A percentile compares a stretch with the other conserved stretches of the same genome.
Conservation (phyloP, 371 early-diverging fungal genomes). For the Haplosporangium sp. region DNA sequence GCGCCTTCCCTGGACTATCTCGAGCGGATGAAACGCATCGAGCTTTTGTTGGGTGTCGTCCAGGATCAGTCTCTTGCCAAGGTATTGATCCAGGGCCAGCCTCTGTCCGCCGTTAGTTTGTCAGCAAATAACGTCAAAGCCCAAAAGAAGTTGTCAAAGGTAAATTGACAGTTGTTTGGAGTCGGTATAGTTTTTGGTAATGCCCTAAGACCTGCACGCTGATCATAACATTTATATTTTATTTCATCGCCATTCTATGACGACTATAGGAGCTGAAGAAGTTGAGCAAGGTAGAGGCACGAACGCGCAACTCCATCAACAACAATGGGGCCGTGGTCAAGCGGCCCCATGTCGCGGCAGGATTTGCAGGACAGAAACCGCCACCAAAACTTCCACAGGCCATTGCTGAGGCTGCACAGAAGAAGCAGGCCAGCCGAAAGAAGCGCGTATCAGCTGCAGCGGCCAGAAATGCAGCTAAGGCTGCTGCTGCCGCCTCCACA, state of each 20-base stretch:
- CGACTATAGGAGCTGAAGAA: conserved; percentile 22
- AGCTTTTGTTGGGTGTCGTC: conserved; percentile 27
- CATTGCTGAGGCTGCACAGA: conserved; percentile 41
- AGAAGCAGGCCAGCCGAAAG: conserved; percentile 37
- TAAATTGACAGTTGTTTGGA: not conserved
- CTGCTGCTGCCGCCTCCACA: not conserved
- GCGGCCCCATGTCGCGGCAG: conserved; percentile 53
- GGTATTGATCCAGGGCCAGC: conserved; percentile 7
- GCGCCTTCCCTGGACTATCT: conserved; percentile 18
- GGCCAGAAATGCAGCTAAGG: conserved; percentile 7
- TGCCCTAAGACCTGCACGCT: no score
- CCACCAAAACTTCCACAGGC: conserved; percentile 55
- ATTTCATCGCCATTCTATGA: not conserved
- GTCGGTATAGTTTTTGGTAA: no score
- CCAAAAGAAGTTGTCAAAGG: conserved; percentile 25
- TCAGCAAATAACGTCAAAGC: not conserved
- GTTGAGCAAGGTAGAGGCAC: conserved; percentile 7
- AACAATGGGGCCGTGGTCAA: conserved; percentile 22
- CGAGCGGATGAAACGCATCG: conserved; percentile 48
- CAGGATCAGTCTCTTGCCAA: conserved; percentile 24
- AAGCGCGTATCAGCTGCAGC: conserved; percentile 33
- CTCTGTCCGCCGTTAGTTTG: not conserved
- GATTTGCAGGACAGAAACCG: conserved; percentile 52
- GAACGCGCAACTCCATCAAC: conserved; percentile 12
- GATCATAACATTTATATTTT: not conserved